Base-by-base conservation (phyloP, 2,329 filamentous ascomycete genomes). In the Parastagonospora avenae region DNA sequence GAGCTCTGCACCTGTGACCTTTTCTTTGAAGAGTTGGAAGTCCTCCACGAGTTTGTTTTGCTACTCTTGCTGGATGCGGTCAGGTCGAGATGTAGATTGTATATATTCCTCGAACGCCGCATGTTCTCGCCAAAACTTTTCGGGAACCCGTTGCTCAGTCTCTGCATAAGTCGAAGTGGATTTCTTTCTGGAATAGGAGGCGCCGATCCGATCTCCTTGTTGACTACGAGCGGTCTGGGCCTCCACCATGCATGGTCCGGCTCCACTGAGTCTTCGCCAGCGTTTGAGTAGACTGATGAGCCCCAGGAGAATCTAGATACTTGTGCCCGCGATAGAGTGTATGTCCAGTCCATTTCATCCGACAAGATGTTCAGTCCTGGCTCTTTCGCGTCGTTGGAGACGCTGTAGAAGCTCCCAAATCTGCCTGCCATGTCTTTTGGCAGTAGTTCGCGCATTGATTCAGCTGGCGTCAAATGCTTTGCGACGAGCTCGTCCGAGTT, bases 231-330 rank as follows among this genome's bases (percentile, higher is more conserved):
- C 4, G 46, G 46, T 19, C 15, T 43, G 8, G 45, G 28, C 29
- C 14, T 42, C 46, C 46, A 48, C 46, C 38, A 42, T 8, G 29
- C 39, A 15, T 33, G 14, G 8, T 14, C 10, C 15, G 29, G 39
- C 5, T 19, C 30, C 9, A 12, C 27, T 4, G 31, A 19, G 15
- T 42, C 33, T 9, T 12, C 4, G n/a, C 33, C 27, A 11, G 24
- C 27, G 8, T 37, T 39, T 3, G 46, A 48, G 15, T 48, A 42
- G 7, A 37, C 40, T 12, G 46, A 48, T 11, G 46, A 48, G 12
- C 31, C 27, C 46, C 46, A 48, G 10, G 46, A 48, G 32, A 48
- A 48, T 9, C 46, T 30, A 6, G 46, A 48, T 37, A 16, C 39
- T 27, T 31, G 27, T 15, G 14, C 11, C 11, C n/a, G 9, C 6